Percentiles rank a stretch among this genome's conserved stretches.
These are phyloP conservation scores for Phytophthora boehmeriae DNA, from an alignment of 352 stramenopile genomes.

Conservation along the genomic window DNA sequence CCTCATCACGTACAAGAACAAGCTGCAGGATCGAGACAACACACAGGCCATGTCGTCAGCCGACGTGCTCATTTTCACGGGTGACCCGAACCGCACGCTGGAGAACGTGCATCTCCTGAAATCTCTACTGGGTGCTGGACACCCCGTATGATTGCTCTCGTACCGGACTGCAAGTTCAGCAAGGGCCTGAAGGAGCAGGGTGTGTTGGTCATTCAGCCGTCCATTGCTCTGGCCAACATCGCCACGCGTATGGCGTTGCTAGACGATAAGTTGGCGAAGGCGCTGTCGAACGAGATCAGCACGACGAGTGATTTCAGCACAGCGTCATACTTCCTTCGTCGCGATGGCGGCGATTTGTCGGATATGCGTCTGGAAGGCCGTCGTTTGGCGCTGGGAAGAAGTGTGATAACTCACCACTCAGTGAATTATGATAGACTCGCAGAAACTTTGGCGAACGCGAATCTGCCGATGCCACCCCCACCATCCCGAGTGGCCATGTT, in stretches of 20 bases:
- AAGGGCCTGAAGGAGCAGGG: slow-evolving; percentile 58
- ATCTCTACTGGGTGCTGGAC: slow-evolving; percentile 38
- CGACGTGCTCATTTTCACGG: slow-evolving; percentile 71
- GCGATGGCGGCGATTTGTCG: slow-evolving; percentile 39
- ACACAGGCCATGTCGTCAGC: slow-evolving; percentile 44
- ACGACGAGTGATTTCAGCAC: slow-evolving; percentile 51
- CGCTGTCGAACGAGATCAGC: slow-evolving; percentile 53
- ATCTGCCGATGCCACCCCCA: slow-evolving; percentile 50
- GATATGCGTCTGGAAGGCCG: slow-evolving; percentile 48
- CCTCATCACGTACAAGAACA: slow-evolving; percentile 72
- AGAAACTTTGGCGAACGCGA: slow-evolving; percentile 38
- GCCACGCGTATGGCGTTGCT: slow-evolving; percentile 66
- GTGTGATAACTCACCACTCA: slow-evolving; percentile 72
- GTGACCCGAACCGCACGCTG: slow-evolving; percentile 45
- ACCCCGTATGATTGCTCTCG: slow-evolving; percentile 60
- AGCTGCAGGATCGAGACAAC: slow-evolving; percentile 47
- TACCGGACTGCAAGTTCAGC: slow-evolving; percentile 48
- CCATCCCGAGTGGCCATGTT: slow-evolving; percentile 73
- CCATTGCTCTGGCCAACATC: slow-evolving; percentile 69
- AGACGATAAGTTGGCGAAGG: slow-evolving; percentile 42
- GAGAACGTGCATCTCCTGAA: slow-evolving; percentile 60
- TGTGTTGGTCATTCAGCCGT: slow-evolving; percentile 68
- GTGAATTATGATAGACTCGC: slow-evolving; percentile 57
- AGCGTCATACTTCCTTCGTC: slow-evolving; percentile 60
- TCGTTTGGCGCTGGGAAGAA: slow-evolving; percentile 47